Conservation (phyloP, 2,329 filamentous ascomycete species). For the Chalara sp. region DNA sequence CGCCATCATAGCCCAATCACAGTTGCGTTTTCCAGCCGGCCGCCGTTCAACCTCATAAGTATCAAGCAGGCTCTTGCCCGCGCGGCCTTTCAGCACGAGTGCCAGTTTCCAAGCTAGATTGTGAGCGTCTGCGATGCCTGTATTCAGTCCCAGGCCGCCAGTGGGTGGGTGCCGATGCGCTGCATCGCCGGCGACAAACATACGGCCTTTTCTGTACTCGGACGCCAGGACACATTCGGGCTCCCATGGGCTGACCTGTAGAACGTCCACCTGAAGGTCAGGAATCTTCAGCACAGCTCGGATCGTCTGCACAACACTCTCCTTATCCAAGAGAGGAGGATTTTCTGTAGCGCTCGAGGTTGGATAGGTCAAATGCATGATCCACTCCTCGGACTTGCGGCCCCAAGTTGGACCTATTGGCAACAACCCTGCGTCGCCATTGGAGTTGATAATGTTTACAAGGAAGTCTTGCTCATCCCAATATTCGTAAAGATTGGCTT, state of each 20-base stretch:
- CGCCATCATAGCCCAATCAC: constrained; percentile 22
- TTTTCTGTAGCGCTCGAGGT: constrained; percentile 1
- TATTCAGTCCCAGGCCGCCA: constrained; percentile 52
- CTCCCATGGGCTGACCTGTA: constrained; percentile 14
- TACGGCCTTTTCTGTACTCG: constrained; percentile 20
- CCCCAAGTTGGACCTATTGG: constrained; percentile 19
- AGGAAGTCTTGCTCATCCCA: constrained; percentile 15
- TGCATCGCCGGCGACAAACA: constrained; percentile 38
- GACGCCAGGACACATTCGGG: constrained; percentile 10
- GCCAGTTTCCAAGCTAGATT: constrained; percentile 51
- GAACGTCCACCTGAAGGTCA: constrained; percentile 14
- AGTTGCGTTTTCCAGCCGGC: constrained; percentile 45
- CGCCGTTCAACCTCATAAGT: constrained; percentile 41
- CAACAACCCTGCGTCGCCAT: constrained; percentile 11
- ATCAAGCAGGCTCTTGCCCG: constrained; percentile 32
- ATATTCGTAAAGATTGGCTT: constrained; percentile 20
- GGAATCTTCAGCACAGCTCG: constrained; percentile 5
- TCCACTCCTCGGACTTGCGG: constrained; percentile 15
- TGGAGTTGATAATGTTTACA: constrained; percentile 12
- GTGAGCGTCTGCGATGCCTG: constrained; percentile 49
- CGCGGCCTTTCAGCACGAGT: constrained; percentile 36
- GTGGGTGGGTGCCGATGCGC: constrained; percentile 51
- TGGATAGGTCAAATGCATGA: constrained; percentile 10
- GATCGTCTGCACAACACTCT: neutral
- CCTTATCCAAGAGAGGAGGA: neutral